Conservation (phyloP, 495 filamentous ascomycete genomes). For the Halenospora varia region DNA sequence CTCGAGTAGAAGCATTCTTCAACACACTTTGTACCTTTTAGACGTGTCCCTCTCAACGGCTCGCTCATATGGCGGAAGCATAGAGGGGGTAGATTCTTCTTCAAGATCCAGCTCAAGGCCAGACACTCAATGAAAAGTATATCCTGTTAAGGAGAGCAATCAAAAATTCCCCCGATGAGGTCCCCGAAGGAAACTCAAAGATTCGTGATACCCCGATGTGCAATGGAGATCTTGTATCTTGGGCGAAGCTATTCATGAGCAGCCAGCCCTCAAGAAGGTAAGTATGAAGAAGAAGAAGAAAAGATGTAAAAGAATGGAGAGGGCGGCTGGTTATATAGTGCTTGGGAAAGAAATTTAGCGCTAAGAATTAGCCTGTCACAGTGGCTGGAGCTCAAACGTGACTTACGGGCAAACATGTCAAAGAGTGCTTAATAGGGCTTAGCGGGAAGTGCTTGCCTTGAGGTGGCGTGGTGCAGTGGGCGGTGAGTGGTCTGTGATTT, state of each 20-base stretch:
- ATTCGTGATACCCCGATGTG: slow-evolving; percentile 64
- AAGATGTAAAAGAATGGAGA: slow-evolving; percentile 6
- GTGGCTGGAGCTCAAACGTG: no score
- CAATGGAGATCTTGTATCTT: slow-evolving; percentile 66
- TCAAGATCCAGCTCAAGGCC: slow-evolving; percentile 42
- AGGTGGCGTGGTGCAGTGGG: no score
- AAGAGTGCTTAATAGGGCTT: no score
- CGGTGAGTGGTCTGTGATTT: no score
- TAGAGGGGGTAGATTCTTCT: no score
- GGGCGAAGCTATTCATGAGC: slow-evolving; percentile 53
- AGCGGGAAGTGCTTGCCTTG: no score
- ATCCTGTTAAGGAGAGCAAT: slow-evolving; percentile 32
- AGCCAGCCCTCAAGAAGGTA: slow-evolving; percentile 64
- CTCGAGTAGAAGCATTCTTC: no score
- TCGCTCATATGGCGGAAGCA: no score
- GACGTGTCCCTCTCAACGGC: no score
- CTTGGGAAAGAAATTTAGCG: background rate
- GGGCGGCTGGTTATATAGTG: background rate
- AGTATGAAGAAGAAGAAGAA: slow-evolving; percentile 58
- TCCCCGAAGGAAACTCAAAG: slow-evolving; percentile 64
- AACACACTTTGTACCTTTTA: no score
- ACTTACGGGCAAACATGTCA: background rate
- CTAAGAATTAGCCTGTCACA: no score
- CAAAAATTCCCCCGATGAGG: slow-evolving; percentile 67
- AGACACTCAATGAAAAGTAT: slow-evolving; percentile 51